phyloP scores from a whole-genome alignment of 169 alveolate species.

The Plasmodium billcollinsi region DNA sequence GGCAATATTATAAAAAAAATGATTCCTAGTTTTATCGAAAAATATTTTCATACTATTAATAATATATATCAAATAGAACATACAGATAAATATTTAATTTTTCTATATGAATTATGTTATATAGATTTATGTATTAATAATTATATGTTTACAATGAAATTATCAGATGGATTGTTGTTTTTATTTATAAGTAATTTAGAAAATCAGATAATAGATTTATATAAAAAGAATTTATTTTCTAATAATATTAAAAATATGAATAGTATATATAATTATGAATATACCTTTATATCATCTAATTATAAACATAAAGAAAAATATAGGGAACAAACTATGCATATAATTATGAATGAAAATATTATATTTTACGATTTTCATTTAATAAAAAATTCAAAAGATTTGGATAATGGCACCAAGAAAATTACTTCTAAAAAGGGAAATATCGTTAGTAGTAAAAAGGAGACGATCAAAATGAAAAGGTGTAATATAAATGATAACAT shows the following conservation, averaged over 20 bases:
- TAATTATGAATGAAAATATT: conserved; percentile 39
- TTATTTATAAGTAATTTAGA: conserved; percentile 34
- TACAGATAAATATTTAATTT: conserved; percentile 45
- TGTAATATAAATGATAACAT: not conserved
- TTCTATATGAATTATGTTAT: conserved; percentile 39
- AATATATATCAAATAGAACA: conserved; percentile 51
- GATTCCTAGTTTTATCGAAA: conserved; percentile 21
- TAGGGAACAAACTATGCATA: conserved; percentile 20
- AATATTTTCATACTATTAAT: conserved; percentile 34
- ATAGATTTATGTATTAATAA: conserved; percentile 41
- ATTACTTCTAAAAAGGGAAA: not conserved
- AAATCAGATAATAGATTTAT: conserved; percentile 8
- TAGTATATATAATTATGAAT: conserved; percentile 33
- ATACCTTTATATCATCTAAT: conserved; percentile 54
- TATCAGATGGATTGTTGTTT: conserved; percentile 43
- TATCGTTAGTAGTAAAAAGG: not conserved
- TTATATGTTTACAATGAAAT: conserved; percentile 22
- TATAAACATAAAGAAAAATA: conserved; percentile 41
- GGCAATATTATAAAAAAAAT: conserved; percentile 15
- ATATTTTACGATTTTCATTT: conserved; percentile 60
- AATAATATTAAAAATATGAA: not conserved
- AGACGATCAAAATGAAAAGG: not conserved
- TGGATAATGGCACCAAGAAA: not conserved
- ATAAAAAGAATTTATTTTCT: conserved; percentile 38
- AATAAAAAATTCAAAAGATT: conserved; percentile 9